Evolutionary conservation across 2,329 filamentous ascomycete species (phyloP), one percentile per base, ranked within the genome.

Genomic region (Ceratocystis smalleyi): DNA sequence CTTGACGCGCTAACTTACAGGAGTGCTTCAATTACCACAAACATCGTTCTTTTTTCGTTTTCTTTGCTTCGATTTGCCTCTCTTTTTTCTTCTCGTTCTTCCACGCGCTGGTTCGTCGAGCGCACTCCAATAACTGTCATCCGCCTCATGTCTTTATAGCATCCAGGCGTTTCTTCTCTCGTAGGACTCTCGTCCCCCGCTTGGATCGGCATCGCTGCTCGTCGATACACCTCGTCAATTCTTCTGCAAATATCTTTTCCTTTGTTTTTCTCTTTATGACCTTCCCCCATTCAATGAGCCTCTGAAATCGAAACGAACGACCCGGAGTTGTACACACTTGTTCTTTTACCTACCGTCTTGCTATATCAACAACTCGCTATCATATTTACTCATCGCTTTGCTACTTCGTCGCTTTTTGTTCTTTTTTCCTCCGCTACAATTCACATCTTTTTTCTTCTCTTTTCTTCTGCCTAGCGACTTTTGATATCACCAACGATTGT

Each of bases 271-370:
- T 63, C 27, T 62, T 66, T 61, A 66, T 64, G 65, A 66, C 62
- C 62, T 57, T 17, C 15, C 60, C 64, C 24, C 40, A 65, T 68
- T 71, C 70, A 74, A 77, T 75, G 75, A 76, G 72, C 73, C 73
- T 72, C 73, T 77, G 74, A 77, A 73, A 72, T 70, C 67, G 54
- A 64, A 67, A 63, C 68, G 64, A 69, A 70, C 68, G 69, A 70
- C 67, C 66, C 68, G 69, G 68, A 69, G 68, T 69, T 70, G 67
- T 67, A 68, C 67, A 67, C 68, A 61, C 67, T 64, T 67, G 68
- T 69, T 57, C 55, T 60, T 62, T 22, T 40, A 40, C 35, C 35
- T 51, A 59, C 45, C 63, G 57, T 22, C 60, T 55, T 62, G 22
- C 45, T 54, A 59, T 55, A 32, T 40, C 51, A 55, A 54, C 24